phyloP scores from a whole-genome alignment of 345 rosid genomes.

The Ricinus communis region DNA sequence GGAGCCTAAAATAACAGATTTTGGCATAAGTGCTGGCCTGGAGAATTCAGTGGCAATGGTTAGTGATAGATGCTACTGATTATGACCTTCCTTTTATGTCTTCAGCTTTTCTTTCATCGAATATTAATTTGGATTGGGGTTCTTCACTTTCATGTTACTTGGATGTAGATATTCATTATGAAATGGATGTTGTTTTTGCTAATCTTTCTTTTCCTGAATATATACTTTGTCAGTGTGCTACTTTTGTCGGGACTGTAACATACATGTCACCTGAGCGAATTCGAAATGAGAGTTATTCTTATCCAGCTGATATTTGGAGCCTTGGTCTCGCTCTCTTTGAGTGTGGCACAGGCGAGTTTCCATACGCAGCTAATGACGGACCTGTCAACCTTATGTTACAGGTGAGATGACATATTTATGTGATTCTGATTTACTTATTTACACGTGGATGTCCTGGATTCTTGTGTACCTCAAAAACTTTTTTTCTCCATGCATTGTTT shows the following conservation, averaged over 20 bases:
- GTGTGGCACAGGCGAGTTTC: constrained; percentile 96
- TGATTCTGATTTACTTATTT: not conserved
- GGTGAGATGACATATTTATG: constrained; percentile 38
- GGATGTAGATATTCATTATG: constrained; percentile 1
- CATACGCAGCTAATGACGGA: constrained; percentile 81
- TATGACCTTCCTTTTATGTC: constrained; percentile 7
- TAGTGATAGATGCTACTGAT: constrained; percentile 25
- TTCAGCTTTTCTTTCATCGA: constrained; percentile 1
- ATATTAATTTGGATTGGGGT: constrained; percentile 3
- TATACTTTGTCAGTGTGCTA: constrained; percentile 71
- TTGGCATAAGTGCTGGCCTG: constrained; percentile 95
- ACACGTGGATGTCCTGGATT: not conserved
- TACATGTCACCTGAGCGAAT: constrained; percentile 98
- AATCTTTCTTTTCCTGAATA: constrained; percentile 21
- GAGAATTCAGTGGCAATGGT: constrained; percentile 98
- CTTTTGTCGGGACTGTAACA: constrained; percentile 98
- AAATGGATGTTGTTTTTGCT: constrained; percentile 22
- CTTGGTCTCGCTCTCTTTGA: constrained; percentile 93
- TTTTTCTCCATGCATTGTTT: not conserved
- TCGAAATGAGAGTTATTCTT: constrained; percentile 76
- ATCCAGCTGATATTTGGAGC: constrained; percentile 98
- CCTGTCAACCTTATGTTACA: constrained; percentile 95
- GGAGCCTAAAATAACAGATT: constrained; percentile 93
- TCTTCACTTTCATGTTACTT: constrained; percentile 2
- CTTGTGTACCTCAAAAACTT: constrained; percentile 12